Conservation (phyloP, 208 protist species). For the Wallacemonas collosoma region DNA sequence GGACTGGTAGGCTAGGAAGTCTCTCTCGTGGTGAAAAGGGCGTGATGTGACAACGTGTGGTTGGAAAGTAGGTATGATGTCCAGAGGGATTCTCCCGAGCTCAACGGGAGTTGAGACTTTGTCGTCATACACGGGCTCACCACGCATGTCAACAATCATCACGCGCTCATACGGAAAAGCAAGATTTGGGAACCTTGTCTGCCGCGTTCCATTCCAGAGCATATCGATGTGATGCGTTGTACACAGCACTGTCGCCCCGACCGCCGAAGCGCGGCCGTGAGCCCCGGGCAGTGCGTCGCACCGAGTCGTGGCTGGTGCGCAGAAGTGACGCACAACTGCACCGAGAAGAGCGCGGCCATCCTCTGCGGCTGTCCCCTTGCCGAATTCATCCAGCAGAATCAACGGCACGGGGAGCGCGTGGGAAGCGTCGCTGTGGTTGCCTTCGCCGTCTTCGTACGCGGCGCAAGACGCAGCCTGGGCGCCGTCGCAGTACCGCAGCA, state of each 20-base stretch:
- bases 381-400: conserved; percentile 95
- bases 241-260: conserved; percentile 34
- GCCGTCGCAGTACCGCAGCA: conserved; percentile 49
- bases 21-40: conserved; percentile 10
- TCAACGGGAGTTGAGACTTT: neutral
- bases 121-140: conserved; percentile 30
- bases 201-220: conserved; percentile 18
- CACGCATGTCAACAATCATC: conserved; percentile 48
- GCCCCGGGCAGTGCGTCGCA: neutral
- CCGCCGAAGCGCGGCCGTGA: neutral
- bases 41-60: conserved; percentile 35
- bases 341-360: conserved; percentile 88
- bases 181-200: neutral
- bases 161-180: conserved; percentile 47
- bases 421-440: neutral
- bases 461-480: conserved; percentile 10
- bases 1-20: conserved; percentile 24
- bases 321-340: conserved; percentile 55
- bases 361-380: conserved; percentile 89
- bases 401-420: conserved; percentile 37
- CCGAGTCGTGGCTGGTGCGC: neutral
- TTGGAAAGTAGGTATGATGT: conserved; percentile 46
- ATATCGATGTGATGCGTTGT: conserved; percentile 80
- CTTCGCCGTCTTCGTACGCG: neutral
- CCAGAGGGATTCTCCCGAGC: conserved; percentile 10